Percentiles rank a stretch among this genome's conserved stretches.
These are phyloP conservation scores for Lenwebbia sp. DNA, from an alignment of 345 rosid species.

Conservation along the genomic window DNA sequence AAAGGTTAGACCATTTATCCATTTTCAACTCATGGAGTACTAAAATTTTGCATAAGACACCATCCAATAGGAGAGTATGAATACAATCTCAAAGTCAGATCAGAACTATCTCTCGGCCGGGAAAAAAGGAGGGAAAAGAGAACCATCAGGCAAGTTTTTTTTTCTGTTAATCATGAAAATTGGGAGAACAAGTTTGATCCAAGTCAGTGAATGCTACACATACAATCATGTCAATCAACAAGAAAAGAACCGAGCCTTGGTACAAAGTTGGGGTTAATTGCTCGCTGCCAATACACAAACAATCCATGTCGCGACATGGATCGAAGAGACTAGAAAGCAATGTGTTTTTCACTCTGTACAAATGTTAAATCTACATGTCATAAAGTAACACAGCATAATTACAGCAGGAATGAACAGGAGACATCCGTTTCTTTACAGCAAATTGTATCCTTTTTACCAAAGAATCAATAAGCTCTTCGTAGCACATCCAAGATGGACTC, in stretches of 20 bases:
- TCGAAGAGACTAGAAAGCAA: background rate
- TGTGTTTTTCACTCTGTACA: background rate
- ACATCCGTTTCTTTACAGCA: background rate
- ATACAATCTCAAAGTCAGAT: background rate
- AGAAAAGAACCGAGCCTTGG: background rate
- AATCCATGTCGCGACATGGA: background rate
- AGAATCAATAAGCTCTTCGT: constrained; percentile 4
- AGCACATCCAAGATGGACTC: constrained; percentile 20
- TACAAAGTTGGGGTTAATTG: background rate
- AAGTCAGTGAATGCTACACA: background rate
- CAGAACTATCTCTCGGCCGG: too few species aligned
- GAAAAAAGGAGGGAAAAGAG: too few species aligned
- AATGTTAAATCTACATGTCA: background rate
- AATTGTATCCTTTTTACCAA: background rate
- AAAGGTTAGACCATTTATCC: background rate
- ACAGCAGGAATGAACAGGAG: background rate
- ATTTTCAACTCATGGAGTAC: background rate
- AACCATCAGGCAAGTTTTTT: too few species aligned
- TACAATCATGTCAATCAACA: background rate
- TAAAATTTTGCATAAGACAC: background rate
- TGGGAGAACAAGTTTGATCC: background rate
- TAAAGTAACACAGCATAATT: background rate
- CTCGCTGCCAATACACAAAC: background rate
- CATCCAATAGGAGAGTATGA: background rate
- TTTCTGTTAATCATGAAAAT: background rate